phyloP scores from a whole-genome alignment of 2,329 filamentous ascomycete species.

The Penicillium sp. region DNA sequence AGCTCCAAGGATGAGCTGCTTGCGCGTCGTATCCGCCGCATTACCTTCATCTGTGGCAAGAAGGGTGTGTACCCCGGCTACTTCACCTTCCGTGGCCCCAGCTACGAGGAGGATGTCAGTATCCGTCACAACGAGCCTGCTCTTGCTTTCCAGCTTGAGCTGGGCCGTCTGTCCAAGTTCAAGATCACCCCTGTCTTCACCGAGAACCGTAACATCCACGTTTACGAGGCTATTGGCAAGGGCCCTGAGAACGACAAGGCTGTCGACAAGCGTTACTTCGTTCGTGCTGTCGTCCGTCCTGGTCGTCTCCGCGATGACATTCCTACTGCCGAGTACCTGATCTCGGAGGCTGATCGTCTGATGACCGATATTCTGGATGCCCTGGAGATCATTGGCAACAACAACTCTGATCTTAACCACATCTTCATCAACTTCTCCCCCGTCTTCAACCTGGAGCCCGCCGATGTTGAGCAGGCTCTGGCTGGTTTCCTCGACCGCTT shows the following conservation, averaged over 20 bases:
- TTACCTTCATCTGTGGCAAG: slow-evolving; percentile 95
- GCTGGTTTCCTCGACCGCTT: slow-evolving; percentile 96
- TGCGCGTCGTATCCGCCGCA: slow-evolving; percentile 75
- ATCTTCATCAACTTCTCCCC: slow-evolving; percentile 99
- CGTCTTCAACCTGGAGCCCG: slow-evolving; percentile 86
- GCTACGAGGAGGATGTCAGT: slow-evolving; percentile 85
- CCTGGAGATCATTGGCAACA: slow-evolving; percentile 97
- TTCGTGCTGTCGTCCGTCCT: slow-evolving; percentile 89
- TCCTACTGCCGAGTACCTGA: slow-evolving; percentile 96
- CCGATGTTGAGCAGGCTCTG: slow-evolving; percentile 88
- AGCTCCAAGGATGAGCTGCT: slow-evolving; percentile 82
- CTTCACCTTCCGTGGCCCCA: slow-evolving; percentile 94
- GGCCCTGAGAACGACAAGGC: slow-evolving; percentile 79
- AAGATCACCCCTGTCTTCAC: slow-evolving; percentile 98
- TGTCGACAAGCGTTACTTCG: slow-evolving; percentile 86
- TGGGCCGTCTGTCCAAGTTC: slow-evolving; percentile 92
- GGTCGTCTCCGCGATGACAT: slow-evolving; percentile 96
- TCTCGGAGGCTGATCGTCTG: slow-evolving; percentile 91
- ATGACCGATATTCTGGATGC: slow-evolving; percentile 98
- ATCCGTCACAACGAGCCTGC: slow-evolving; percentile 97
- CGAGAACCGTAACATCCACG: slow-evolving; percentile 98
- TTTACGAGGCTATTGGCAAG: slow-evolving; percentile 96
- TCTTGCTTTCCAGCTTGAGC: slow-evolving; percentile 96
- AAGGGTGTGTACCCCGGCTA: slow-evolving; percentile 95
- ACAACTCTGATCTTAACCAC: slow-evolving; percentile 98